Evolutionary conservation across 305 asterid genomes (phyloP).

Genomic region (Solanum chacoense): DNA sequence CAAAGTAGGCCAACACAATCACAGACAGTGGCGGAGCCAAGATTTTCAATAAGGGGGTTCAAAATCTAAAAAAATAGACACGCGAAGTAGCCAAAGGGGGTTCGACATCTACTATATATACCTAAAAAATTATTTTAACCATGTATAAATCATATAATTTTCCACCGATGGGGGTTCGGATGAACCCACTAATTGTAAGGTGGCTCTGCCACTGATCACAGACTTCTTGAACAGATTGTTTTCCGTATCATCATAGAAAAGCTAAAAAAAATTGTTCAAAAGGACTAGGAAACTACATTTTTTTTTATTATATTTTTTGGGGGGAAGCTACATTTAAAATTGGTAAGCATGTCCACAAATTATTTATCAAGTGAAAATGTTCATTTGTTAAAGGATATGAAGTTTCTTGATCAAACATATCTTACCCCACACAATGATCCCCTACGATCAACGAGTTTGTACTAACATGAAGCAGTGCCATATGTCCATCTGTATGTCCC

Average conservation of each 20-base stretch:
- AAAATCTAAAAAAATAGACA: too few species aligned
- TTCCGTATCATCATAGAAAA: neutral
- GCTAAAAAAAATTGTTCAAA: neutral
- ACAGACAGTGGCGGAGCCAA: too few species aligned
- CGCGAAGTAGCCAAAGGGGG: too few species aligned
- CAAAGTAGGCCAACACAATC: neutral
- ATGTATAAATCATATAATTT: too few species aligned
- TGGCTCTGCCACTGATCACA: neutral
- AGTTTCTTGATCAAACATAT: neutral
- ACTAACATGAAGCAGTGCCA: slow-evolving; percentile 70
- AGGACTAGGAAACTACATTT: neutral
- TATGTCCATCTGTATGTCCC: slow-evolving; percentile 98
- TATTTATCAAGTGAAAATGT: neutral
- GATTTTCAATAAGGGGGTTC: too few species aligned
- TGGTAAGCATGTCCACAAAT: neutral
- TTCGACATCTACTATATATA: too few species aligned
- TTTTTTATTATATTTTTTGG: too few species aligned
- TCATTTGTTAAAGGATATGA: neutral
- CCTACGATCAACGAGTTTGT: slow-evolving; percentile 86
- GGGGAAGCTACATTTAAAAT: neutral
- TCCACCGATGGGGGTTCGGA: too few species aligned
- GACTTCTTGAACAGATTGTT: neutral
- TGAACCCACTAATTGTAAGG: too few species aligned
- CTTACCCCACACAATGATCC: slow-evolving; percentile 97
- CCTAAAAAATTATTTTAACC: too few species aligned